These are phyloP conservation scores for Fonticula alba DNA, from an alignment of 78 protist species.

Conservation along the genomic window DNA sequence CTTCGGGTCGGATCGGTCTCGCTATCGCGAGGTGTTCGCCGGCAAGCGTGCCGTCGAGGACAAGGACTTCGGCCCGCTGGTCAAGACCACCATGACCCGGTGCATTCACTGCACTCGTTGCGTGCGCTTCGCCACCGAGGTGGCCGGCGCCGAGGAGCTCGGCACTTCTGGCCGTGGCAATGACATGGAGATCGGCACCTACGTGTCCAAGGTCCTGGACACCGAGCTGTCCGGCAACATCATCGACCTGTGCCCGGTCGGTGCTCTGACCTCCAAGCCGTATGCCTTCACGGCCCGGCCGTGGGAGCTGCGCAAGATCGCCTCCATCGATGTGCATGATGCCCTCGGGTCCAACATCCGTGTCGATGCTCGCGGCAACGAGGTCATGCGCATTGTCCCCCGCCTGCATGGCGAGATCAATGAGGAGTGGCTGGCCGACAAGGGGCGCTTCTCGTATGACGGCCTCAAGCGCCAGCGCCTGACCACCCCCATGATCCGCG, in stretches of 20 bases:
- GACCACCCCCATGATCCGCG: constrained; percentile 8
- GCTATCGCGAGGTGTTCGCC: constrained; percentile 9
- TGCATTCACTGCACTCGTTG: constrained; percentile 75
- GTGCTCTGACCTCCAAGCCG: constrained; percentile 52
- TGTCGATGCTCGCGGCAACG: constrained; percentile 21
- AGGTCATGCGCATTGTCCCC: constrained; percentile 40
- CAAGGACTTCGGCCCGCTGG: constrained; percentile 55
- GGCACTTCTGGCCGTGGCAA: constrained; percentile 64
- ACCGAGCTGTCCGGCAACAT: constrained; percentile 47
- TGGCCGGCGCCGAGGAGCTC: constrained; percentile 34
- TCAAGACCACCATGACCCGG: constrained; percentile 57
- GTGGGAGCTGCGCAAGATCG: constrained; percentile 40
- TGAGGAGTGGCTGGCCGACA: constrained; percentile 47
- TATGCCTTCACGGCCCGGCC: constrained; percentile 47
- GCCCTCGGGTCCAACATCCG: constrained; percentile 22
- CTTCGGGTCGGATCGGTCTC: constrained; percentile 33
- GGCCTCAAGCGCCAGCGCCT: constrained; percentile 52
- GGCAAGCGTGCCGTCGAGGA: constrained; percentile 57
- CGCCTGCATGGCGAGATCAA: constrained; percentile 28
- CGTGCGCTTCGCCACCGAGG: constrained; percentile 45
- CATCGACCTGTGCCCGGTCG: constrained; percentile 68
- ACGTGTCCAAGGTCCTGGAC: constrained; percentile 18
- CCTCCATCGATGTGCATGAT: constrained; percentile 41
- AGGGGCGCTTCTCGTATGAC: constrained; percentile 36
- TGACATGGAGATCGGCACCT: constrained; percentile 52